Evolutionary conservation across 2,329 filamentous ascomycete species (phyloP), one percentile per base, ranked within the genome.

Genomic region (Penicillium italicum): DNA sequence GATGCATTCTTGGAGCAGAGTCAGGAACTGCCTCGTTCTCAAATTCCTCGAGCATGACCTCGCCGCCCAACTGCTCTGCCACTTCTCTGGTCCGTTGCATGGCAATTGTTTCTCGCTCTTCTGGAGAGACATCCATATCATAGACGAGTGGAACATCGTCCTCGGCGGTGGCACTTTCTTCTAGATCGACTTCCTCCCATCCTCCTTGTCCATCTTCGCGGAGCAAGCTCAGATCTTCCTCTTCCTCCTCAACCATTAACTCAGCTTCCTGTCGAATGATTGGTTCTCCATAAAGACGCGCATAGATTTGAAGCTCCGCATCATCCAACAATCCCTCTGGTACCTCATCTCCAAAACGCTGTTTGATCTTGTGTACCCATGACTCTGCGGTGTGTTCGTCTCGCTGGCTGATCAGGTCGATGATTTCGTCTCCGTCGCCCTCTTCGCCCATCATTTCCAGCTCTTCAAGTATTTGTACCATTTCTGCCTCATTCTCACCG

Each of bases 251-350:
- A 2, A 66, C 47, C 7, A 70, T 65, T 37, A 72, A 58, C 5
- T 66, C 62, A 5, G 31, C 20, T 38, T 62, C 68, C 47, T 72
- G 53, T 11, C 47, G 54, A 9, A 68, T 49, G 1, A 89, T 70
- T 2, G 91, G 90, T 33, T 86, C 79, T 1, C 92, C 93, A 70
- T 94, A 97, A 16, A 96, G 76, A 60, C 91, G 81, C 68, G 88
- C 85, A 72, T 96, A 96, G 0, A 96, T 76, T 45, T 76, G 77
- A 66, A 88, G 86, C 71, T 96, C 91, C 50, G 88, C 82, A 1
- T 81, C 79, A 33, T 79, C 85, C 49, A 97, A 73, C 64, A 90
- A 84, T 33, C 82, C 85, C 31, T 85, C 82, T 0, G 92, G 92
- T 24, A 97, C 74, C 0, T 82, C 86, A 66, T 94, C 86, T 58